Evolutionary conservation across 805 yeast genomes (phyloP).

Genomic region (Candida berthetii): DNA sequence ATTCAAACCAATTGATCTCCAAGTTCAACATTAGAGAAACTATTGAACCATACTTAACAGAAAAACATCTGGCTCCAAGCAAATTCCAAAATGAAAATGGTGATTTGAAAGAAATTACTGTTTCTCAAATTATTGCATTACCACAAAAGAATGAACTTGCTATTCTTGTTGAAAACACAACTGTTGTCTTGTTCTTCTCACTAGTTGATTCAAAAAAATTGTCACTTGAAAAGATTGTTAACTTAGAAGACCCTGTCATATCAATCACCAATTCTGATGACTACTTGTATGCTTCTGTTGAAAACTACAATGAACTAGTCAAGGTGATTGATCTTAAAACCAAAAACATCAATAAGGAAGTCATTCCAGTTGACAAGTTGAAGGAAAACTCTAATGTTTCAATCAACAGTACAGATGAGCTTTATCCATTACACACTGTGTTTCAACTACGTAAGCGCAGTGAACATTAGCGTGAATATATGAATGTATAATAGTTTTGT

Average conservation of each 20-base stretch:
- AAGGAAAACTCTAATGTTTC: constrained; percentile 13
- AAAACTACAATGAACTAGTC: constrained; percentile 18
- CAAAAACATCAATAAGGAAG: constrained; percentile 26
- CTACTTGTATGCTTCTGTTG: constrained; percentile 27
- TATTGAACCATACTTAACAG: constrained; percentile 39
- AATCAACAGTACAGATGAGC: constrained; percentile 14
- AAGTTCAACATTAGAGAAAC: constrained; percentile 41
- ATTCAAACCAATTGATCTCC: constrained; percentile 38
- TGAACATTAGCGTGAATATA: constrained; percentile 37
- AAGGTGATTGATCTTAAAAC: constrained; percentile 13
- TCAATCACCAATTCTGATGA: constrained; percentile 26
- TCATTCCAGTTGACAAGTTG: constrained; percentile 26
- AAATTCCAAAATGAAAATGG: constrained; percentile 51
- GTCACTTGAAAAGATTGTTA: constrained; percentile 20
- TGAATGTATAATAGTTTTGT: neutral
- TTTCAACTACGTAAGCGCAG: constrained; percentile 56
- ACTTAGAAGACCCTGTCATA: constrained; percentile 23
- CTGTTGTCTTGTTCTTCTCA: constrained; percentile 28
- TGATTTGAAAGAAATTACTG: constrained; percentile 43
- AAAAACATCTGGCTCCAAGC: constrained; percentile 57
- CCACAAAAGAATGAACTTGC: constrained; percentile 26
- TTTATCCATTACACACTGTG: constrained; percentile 44
- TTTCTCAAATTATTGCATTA: constrained; percentile 36
- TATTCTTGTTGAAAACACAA: constrained; percentile 47
- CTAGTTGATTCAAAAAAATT: constrained; percentile 16